Percentiles rank a stretch among this genome's conserved stretches.
phyloP scores from a whole-genome alignment of 345 rosid genomes.

The Rhodomyrtus tomentosa region DNA sequence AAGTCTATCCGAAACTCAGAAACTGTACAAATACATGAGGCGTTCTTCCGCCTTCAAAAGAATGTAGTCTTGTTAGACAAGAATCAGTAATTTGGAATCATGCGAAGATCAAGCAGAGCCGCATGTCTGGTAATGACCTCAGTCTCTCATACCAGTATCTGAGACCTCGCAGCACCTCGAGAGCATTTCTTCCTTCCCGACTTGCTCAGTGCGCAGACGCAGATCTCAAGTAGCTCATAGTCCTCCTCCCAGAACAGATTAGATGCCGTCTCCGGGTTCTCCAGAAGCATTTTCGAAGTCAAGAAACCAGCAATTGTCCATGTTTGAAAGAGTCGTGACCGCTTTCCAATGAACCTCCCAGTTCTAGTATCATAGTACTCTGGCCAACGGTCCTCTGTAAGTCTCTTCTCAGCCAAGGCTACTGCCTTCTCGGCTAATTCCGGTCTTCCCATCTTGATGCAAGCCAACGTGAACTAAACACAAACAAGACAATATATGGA shows the following conservation, averaged over 20 bases:
- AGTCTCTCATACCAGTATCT: constrained; percentile 51
- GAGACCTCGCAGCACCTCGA: constrained; percentile 81
- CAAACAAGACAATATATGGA: not conserved
- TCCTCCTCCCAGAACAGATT: constrained; percentile 88
- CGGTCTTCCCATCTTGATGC: constrained; percentile 79
- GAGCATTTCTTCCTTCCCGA: constrained; percentile 83
- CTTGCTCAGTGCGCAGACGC: constrained; percentile 80
- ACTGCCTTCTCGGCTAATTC: constrained; percentile 82
- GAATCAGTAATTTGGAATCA: not conserved
- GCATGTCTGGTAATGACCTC: not conserved
- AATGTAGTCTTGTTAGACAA: not conserved
- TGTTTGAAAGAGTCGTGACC: constrained; percentile 75
- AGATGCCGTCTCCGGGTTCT: constrained; percentile 76
- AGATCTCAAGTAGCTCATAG: constrained; percentile 76
- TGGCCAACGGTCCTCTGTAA: constrained; percentile 68
- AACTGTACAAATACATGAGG: not conserved
- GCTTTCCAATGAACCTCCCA: constrained; percentile 89
- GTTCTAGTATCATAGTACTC: constrained; percentile 85
- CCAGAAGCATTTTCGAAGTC: constrained; percentile 67
- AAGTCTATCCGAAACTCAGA: not conserved
- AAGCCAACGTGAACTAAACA: constrained; percentile 83
- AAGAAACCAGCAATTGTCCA: constrained; percentile 94
- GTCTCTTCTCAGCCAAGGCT: constrained; percentile 73
- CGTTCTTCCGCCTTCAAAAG: not conserved
- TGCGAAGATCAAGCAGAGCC: not conserved